These are phyloP conservation scores for Ambrosia hybrid DNA, from an alignment of 140 eudicot genomes.

Conservation along the genomic window DNA sequence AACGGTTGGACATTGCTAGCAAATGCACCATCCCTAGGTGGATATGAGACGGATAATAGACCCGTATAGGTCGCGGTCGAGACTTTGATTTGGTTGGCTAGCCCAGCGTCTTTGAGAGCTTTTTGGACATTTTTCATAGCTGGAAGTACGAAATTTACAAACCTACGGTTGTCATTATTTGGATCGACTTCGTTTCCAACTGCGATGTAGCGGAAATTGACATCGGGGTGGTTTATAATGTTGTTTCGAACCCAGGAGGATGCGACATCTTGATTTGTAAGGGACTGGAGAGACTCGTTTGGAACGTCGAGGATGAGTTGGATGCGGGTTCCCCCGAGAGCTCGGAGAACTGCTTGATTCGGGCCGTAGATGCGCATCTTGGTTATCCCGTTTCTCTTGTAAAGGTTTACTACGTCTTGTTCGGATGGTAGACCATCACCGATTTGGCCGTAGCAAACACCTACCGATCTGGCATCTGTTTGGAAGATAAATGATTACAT, in stretches of 20 bases:
- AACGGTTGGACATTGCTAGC: conserved; percentile 12
- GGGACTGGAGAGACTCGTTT: background rate
- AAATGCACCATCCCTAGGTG: conserved; percentile 12
- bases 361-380: conserved; percentile 23
- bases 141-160: conserved; percentile 2
- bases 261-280: background rate
- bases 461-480: conserved; percentile 17
- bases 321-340: conserved; percentile 16
- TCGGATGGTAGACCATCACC: conserved; percentile 10
- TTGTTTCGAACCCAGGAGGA: conserved; percentile 6
- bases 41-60: background rate
- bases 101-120: conserved; percentile 1
- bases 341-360: conserved; percentile 3
- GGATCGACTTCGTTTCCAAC: conserved; percentile 25
- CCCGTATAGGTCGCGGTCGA: conserved; percentile 26
- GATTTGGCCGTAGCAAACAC: conserved; percentile 7
- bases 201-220: conserved; percentile 7
- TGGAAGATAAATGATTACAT: no score
- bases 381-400: conserved; percentile 8
- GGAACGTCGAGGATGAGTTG: conserved; percentile 22
- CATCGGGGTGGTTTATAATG: conserved; percentile 8
- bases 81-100: conserved; percentile 11
- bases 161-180: background rate
- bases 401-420: conserved; percentile 18
- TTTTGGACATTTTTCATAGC: conserved; percentile 25